Percentiles rank a stretch among this genome's conserved stretches.
Conservation (phyloP, 2,329 filamentous ascomycete genomes). For the Aspergillus udagawae region DNA sequence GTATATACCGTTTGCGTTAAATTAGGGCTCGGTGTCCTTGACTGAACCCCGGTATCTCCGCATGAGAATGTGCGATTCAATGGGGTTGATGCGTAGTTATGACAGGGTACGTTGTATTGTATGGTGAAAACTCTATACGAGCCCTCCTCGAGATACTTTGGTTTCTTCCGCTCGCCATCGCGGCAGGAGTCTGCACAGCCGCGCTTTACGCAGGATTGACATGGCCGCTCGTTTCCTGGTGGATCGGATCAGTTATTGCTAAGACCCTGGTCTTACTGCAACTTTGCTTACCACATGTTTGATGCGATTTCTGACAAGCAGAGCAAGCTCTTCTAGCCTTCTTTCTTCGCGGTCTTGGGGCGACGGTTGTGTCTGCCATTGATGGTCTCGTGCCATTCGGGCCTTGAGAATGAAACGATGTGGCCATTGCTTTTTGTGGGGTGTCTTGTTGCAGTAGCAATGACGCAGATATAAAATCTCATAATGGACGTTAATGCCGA, state of each 20-base stretch:
- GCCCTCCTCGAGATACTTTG: constrained; percentile 1
- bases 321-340: not conserved
- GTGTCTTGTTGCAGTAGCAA: not conserved
- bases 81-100: not conserved
- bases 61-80: not conserved
- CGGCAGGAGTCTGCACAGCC: not conserved
- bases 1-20: not conserved
- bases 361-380: not conserved
- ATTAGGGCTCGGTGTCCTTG: not conserved
- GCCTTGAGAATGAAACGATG: not conserved
- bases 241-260: not conserved
- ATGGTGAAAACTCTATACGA: not conserved
- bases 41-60: not conserved
- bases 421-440: not conserved
- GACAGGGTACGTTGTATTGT: not conserved
- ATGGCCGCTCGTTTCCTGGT: not conserved
- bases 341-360: not conserved
- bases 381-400: not conserved
- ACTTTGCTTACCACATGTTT: not conserved
- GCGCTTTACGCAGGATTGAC: not conserved
- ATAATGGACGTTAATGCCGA: not conserved
- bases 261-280: too few species aligned
- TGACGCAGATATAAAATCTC: not conserved
- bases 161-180: not conserved
- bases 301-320: not conserved